Evolutionary conservation across 129 eudicot genomes (phyloP).

Genomic region (Artemisia tridentata): DNA sequence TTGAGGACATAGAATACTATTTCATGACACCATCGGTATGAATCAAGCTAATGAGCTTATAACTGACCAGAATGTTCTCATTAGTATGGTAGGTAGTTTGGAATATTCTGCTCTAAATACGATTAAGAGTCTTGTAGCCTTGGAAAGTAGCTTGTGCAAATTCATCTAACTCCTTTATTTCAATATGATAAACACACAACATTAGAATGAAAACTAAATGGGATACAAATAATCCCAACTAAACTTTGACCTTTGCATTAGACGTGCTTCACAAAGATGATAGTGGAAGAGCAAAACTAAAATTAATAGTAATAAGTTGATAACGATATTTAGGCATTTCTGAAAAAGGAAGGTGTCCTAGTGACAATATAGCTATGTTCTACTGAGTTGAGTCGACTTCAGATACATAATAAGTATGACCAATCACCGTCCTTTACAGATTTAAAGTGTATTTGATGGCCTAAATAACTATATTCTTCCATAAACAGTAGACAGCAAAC

Average conservation of each 20-base stretch:
- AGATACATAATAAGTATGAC: not conserved
- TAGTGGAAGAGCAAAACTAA: not conserved
- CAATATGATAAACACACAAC: conserved; percentile 54
- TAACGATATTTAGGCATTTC: not conserved
- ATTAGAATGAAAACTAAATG: conserved; percentile 1
- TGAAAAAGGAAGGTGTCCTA: too few species aligned
- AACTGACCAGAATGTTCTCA: conserved; percentile 80
- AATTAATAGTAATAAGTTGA: not conserved
- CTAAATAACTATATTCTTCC: not conserved
- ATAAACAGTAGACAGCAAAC: too few species aligned
- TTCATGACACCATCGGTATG: not conserved
- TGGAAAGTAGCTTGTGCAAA: conserved; percentile 97
- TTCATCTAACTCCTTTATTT: conserved; percentile 91
- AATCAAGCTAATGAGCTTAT: not conserved
- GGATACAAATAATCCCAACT: conserved; percentile 3
- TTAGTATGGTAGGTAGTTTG: conserved; percentile 79
- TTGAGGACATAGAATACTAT: conserved; percentile 10
- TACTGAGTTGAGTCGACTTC: not conserved
- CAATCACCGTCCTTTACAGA: not conserved
- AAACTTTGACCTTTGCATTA: conserved; percentile 3
- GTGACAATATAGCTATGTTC: not conserved
- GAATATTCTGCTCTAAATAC: conserved; percentile 95
- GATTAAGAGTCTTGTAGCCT: conserved; percentile 91
- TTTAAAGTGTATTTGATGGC: not conserved
- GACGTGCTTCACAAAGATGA: not conserved